Conservation (phyloP, 805 yeast species). For the Saccharomycopsis selenospora region DNA sequence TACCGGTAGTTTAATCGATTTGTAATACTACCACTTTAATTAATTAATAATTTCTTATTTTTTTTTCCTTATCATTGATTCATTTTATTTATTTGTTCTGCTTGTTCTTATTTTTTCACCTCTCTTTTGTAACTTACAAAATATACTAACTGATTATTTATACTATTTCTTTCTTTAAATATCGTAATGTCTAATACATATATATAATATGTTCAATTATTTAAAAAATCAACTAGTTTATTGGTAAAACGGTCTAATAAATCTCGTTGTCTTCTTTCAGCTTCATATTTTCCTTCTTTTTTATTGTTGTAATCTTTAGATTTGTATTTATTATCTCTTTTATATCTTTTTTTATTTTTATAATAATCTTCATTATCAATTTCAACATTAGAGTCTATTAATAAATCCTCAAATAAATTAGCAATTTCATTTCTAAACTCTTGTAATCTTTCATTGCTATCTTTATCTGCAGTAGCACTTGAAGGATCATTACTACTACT, state of each 20-base stretch:
- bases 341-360: not conserved
- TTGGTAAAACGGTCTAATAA: not conserved
- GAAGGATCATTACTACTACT: not conserved
- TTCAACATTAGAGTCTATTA: not conserved
- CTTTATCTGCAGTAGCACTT: not conserved
- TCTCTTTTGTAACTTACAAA: too few species aligned
- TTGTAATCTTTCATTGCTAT: not conserved
- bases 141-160: too few species aligned
- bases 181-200: too few species aligned
- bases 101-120: too few species aligned
- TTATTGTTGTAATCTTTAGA: not conserved
- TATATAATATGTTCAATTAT: not conserved
- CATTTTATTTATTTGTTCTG: too few species aligned
- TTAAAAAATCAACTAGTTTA: not conserved
- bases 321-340: not conserved
- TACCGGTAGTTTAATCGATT: conserved; percentile 17
- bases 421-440: conserved; percentile 8
- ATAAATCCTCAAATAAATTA: conserved; percentile 1
- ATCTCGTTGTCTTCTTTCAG: not conserved
- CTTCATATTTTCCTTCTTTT: not conserved
- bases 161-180: too few species aligned
- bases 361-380: not conserved
- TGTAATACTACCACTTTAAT: too few species aligned
- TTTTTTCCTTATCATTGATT: too few species aligned
- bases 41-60: too few species aligned